Conservation (phyloP, 2,329 filamentous ascomycete genomes). For the Dothideomycetidae sp. region DNA sequence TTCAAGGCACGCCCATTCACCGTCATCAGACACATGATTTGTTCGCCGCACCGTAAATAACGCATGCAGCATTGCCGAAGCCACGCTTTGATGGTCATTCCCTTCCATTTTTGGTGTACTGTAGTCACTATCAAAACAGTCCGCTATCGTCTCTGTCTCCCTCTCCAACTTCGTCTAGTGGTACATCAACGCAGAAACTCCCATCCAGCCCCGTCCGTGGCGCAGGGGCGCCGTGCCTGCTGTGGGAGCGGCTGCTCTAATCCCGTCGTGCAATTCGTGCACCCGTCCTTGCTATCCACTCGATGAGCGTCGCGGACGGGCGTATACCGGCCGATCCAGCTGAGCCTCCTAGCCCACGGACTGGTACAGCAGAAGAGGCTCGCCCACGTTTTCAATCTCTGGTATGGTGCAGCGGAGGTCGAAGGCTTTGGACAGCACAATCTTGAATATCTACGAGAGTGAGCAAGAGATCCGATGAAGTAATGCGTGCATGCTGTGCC, state of each 20-base stretch:
- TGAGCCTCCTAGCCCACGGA: constrained; percentile 22
- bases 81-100: too few species aligned
- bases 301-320: neutral
- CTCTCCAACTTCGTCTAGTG: too few species aligned
- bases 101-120: too few species aligned
- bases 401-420: constrained; percentile 98
- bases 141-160: too few species aligned
- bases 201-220: too few species aligned
- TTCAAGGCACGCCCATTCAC: too few species aligned
- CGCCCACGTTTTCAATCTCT: constrained; percentile 95
- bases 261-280: constrained; percentile 8
- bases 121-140: too few species aligned
- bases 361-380: constrained; percentile 78
- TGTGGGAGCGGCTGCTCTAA: too few species aligned
- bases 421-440: constrained; percentile 95
- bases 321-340: neutral
- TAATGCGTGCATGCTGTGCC: neutral
- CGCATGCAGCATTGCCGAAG: too few species aligned
- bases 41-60: too few species aligned
- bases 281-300: neutral
- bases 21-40: too few species aligned
- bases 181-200: neutral
- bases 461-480: neutral
- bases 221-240: too few species aligned
- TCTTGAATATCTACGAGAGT: constrained; percentile 80